Base-by-base conservation (phyloP, 1,139 yeast species). In the Protomyces inundatus region DNA sequence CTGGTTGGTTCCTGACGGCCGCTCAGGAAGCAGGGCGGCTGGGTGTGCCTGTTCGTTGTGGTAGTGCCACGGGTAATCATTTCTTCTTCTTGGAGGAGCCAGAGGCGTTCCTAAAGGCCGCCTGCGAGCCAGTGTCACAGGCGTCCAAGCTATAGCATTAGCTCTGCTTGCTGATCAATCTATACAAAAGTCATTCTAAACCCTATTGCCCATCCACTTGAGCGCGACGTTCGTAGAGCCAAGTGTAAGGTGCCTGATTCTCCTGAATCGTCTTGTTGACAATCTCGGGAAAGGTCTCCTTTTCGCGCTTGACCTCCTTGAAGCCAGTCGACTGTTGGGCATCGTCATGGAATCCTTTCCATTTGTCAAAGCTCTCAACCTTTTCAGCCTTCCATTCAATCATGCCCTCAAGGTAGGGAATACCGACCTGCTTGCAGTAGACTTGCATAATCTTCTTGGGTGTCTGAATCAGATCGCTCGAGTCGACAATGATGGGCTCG, bases 281-380 rank as follows among this genome's bases (percentile, higher is more conserved):
- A 10, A 58, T 35, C 45, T 58, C 56, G 6, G 62, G 62, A 30
- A 23, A 42, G 7, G 42, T 40, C 54, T 58, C 62, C 53, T 58
- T 52, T 34, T 52, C 62, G 7, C 62, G 55, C 23, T 39, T 50
- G 53, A 58, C 62, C 48, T 58, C 62, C 52, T 60, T 60, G 66
- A 72, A 72, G 6, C 74, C 73, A 10, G 69, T 67, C 12, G 72
- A 68, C 23, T 69, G 67, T 34, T 72, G 67, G 6, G 71, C 73
- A 45, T 71, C 73, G 42, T 71, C 73, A 50, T 72, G 74, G 65
- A 70, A 72, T 6, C 74, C 74, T 40, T 68, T 68, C 74, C 74
- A 72, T 53, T 71, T 72, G 34, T 69, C 70, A 61, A 72, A 72
- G 56, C 67, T 65, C 36, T 68, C 66, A 32, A 66, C 67, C 45